Base-by-base conservation (phyloP, 305 asterid genomes). In the Plantago coronopus region DNA sequence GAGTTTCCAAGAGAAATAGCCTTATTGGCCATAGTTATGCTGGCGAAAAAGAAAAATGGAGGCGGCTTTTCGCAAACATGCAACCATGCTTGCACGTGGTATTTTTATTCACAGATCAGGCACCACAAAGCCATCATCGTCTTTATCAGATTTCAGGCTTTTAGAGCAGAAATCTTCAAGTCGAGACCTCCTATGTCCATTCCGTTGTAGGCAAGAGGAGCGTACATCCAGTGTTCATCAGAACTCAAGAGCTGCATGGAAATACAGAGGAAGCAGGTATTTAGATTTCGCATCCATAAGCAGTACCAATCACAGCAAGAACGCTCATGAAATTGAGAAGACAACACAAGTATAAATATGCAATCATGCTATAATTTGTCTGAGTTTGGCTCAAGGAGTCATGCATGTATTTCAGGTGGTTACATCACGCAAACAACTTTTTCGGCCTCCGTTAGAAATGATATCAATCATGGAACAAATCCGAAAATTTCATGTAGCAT, bases 121-220 rank as follows among this genome's bases (percentile, higher is more conserved):
- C 47, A 65, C 34, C 40, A 60, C 16, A 7, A 16, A 65, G 59
- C 16, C 72, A 65, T 48, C 38, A 17, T 62, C 61, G 57, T 27
- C 63, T 51, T 59, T 57, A 51, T 71, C 53, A 60, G 27, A 76
- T 51, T 73, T 70, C 17, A 63, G 44, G 67, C 29, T 29, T 61
- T 67, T 38, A 68, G 74, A 57, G 59, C 27, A 17, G 70, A 59
- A 21, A 63, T 59, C 40, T 57, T 72, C 45, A 72, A 48, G 46
- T 76, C 70, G 54, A 73, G 79, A 6, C 74, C 79, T 5, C 74
- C 79, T 5, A 79, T 54, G 69, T 73, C 74, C 85, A 79, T 76
- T 9, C 82, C 85, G n/a, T 76, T 79, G 74, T 73, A 74, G 14
- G 82, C 80, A 17, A 79, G 57, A 0, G 85, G 82, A 59, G 85